Conservation (phyloP, 1,284 basidiomycete genomes). For the Stereum hirsutum region DNA sequence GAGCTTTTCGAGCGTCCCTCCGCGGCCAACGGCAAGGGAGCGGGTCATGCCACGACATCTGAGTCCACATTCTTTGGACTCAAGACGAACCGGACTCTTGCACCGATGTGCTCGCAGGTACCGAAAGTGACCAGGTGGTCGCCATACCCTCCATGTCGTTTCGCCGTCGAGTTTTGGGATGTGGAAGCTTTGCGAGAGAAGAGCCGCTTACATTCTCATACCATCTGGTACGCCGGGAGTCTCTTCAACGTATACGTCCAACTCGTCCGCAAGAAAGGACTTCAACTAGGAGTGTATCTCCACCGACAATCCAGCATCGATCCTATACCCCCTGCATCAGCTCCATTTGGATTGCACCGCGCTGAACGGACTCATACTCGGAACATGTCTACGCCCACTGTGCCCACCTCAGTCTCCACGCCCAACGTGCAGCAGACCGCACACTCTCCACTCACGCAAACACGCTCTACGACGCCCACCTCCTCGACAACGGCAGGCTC, state of each 20-base stretch:
- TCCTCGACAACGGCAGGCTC: constrained; percentile 14
- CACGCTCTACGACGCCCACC: constrained; percentile 31
- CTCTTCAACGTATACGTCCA: constrained; percentile 86
- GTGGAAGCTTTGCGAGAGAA: constrained; percentile 80
- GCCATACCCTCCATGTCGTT: constrained; percentile 67
- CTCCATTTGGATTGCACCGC: constrained; percentile 12
- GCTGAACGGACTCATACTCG: constrained; percentile 8
- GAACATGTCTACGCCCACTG: constrained; percentile 5
- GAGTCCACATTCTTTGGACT: constrained; percentile 62
- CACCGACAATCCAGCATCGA: constrained; percentile 78
- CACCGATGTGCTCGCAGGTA: constrained; percentile 28
- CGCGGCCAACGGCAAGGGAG: constrained; percentile 9
- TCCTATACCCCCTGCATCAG: constrained; percentile 40
- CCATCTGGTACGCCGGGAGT: constrained; percentile 74
- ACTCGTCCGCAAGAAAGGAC: constrained; percentile 63
- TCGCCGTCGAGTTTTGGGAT: constrained; percentile 89
- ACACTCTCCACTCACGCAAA: constrained; percentile 26
- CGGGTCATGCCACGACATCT: constrained; percentile 21
- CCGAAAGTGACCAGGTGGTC: no score
- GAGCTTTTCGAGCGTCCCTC: constrained; percentile 35
- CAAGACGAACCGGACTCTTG: constrained; percentile 33
- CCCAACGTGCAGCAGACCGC: constrained; percentile 25
- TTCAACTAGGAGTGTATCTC: constrained; percentile 85
- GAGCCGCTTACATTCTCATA: constrained; percentile 67
- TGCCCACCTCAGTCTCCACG: constrained; percentile 9